Evolutionary conservation across 371 early-diverging fungal species (phyloP).

Genomic region (Zopfochytrium polystomum): DNA sequence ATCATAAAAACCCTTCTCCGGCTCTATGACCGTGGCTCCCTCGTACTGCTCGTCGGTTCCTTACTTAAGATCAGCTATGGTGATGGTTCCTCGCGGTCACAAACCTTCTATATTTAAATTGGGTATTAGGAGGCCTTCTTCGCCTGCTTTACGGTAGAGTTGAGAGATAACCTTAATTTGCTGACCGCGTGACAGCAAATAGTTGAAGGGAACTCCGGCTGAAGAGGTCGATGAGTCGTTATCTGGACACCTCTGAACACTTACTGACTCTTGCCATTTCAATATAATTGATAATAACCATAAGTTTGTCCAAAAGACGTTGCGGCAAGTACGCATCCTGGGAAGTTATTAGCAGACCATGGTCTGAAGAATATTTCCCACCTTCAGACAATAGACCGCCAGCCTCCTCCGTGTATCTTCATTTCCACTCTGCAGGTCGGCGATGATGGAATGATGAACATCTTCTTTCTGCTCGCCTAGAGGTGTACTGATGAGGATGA

Average conservation of each 20-base stretch:
- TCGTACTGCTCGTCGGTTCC: conserved; percentile 89
- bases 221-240: conserved; percentile 81
- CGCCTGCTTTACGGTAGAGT: conserved; percentile 86
- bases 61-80: conserved; percentile 9
- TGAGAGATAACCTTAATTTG: conserved; percentile 98
- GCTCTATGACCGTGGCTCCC: conserved; percentile 99
- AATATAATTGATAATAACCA: conserved; percentile 95
- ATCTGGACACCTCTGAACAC: conserved; percentile 79
- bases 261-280: conserved; percentile 98
- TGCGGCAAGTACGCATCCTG: conserved; percentile 97
- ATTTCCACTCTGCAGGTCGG: conserved; percentile 93
- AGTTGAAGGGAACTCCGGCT: conserved; percentile 88
- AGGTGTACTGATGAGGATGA: not conserved
- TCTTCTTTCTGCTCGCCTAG: conserved; percentile 99
- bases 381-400: conserved; percentile 98
- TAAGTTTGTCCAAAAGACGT: conserved; percentile 94
- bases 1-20: conserved; percentile 94
- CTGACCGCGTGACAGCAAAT: conserved; percentile 93
- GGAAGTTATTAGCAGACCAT: not conserved
- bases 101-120: conserved; percentile 74
- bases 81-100: not conserved
- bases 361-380: too few relatives aligned
- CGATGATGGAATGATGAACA: conserved; percentile 98
- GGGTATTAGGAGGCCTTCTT: conserved; percentile 89
- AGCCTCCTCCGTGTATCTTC: conserved; percentile 95